Conservation (phyloP, 73 alveolate genomes). For the Uronychia setigera region DNA sequence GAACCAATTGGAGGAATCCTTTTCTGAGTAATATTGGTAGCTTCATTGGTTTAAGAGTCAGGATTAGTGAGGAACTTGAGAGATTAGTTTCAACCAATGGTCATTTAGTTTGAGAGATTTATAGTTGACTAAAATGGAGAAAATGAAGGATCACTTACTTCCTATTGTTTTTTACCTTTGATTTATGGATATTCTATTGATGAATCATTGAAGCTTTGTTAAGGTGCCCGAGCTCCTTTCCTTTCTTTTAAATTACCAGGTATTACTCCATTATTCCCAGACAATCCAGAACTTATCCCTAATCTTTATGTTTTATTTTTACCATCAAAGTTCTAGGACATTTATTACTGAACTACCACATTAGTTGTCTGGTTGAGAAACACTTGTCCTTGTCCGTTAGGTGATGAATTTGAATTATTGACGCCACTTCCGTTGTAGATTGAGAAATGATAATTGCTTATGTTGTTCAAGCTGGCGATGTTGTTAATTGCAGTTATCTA, state of each 20-base stretch:
- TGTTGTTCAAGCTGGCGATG: background rate
- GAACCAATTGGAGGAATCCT: no score
- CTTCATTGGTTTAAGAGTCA: no score
- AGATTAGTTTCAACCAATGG: background rate
- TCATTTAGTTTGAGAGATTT: background rate
- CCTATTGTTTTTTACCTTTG: background rate
- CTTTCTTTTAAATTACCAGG: background rate
- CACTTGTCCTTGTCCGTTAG: no score
- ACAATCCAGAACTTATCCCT: no score
- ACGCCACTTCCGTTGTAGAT: no score
- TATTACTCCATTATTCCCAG: background rate
- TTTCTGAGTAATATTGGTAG: no score
- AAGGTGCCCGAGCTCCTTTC: background rate
- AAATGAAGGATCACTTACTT: background rate
- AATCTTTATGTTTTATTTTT: no score
- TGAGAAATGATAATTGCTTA: background rate
- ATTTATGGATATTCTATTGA: background rate
- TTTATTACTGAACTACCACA: no score
- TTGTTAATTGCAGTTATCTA: background rate
- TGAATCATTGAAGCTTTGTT: background rate
- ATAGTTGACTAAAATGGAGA: no score
- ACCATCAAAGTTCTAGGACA: no score
- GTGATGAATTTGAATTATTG: no score
- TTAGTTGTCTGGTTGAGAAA: no score
- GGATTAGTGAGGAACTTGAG: background rate